Base-by-base conservation (phyloP, 2,329 filamentous ascomycete species). In the Colletotrichum incanum region DNA sequence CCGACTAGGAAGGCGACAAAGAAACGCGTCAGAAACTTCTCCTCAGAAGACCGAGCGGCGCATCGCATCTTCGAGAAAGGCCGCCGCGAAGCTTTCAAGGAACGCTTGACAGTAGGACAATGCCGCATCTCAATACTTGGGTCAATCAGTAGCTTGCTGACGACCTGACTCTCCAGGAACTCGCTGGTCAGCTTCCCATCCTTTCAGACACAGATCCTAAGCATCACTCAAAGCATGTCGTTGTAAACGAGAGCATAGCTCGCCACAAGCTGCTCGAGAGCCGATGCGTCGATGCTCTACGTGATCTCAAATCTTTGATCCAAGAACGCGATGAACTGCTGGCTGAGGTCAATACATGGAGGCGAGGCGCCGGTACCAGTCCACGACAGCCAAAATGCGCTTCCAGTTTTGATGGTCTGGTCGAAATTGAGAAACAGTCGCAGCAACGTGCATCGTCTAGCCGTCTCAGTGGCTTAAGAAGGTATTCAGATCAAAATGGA, bases 1-100 rank as follows among this genome's bases (percentile, higher is more conserved):
- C 62, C 58, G 58, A 34, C 41, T 50, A 71, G 58, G 31, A 71
- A 49, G 50, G 9, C 56, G 11, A 56, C 50, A 26, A 82, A 80
- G 74, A 83, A 83, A 72, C 77, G 81, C 12, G 75, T 82, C 23
- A 78, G 82, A 14, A 80, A 82, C 74, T 84, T 82, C 73, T 84
- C 83, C 1, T 79, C 81, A 6, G 77, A 84, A 61, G 83, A 85
- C 62, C 82, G 83, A 12, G 82, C 82, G 4, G 79, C 80, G 6
- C 83, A 84, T 71, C 79, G 82, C 1, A 77, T 81, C 8, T 84
- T 84, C 72, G 82, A 84, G 65, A 81, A 80, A 73, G 81, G 79
- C 3, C 80, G 83, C 18, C 78, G 83, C n/a, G 82, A 84, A 72
- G 80, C 82, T 1, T 85, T 84, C 75, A 82, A 82, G 62, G 80